Conservation (phyloP, 805 yeast species). For the Tetrapisispora iriomotensis region DNA sequence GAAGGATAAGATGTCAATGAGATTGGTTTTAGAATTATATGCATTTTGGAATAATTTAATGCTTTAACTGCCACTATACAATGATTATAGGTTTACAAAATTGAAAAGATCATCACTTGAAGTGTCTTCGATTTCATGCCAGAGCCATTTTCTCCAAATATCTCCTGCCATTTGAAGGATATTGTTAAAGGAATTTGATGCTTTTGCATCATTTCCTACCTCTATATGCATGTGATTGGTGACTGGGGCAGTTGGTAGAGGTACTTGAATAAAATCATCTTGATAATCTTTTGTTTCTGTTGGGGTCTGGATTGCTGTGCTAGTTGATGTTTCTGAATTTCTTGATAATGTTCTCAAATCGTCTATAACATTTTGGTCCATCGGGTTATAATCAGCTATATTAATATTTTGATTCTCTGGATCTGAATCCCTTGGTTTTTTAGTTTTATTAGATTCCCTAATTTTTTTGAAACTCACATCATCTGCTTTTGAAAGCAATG, state of each 20-base stretch:
- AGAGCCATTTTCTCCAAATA: constrained; percentile 77
- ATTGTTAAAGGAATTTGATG: constrained; percentile 57
- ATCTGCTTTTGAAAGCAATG: constrained; percentile 27
- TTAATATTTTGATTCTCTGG: neutral
- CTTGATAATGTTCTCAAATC: neutral
- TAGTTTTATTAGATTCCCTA: constrained; percentile 1
- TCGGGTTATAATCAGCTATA: too few relatives aligned
- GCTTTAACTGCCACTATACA: too few relatives aligned
- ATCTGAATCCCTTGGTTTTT: neutral
- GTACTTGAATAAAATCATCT: too few relatives aligned
- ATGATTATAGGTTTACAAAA: neutral
- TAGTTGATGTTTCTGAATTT: neutral
- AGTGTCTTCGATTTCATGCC: constrained; percentile 44
- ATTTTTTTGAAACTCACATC: constrained; percentile 24
- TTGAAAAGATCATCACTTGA: constrained; percentile 8
- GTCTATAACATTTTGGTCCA: too few relatives aligned
- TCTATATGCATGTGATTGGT: constrained; percentile 22
- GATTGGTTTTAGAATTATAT: too few relatives aligned
- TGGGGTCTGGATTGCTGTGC: too few relatives aligned
- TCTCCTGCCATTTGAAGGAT: constrained; percentile 74
- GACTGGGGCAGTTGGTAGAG: constrained; percentile 7
- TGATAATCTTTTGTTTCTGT: too few relatives aligned
- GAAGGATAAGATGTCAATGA: too few relatives aligned
- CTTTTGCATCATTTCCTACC: constrained; percentile 34
- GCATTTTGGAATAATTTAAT: too few relatives aligned